phyloP scores from a whole-genome alignment of 1,284 basidiomycete genomes.

The Rhodotorula sp. region DNA sequence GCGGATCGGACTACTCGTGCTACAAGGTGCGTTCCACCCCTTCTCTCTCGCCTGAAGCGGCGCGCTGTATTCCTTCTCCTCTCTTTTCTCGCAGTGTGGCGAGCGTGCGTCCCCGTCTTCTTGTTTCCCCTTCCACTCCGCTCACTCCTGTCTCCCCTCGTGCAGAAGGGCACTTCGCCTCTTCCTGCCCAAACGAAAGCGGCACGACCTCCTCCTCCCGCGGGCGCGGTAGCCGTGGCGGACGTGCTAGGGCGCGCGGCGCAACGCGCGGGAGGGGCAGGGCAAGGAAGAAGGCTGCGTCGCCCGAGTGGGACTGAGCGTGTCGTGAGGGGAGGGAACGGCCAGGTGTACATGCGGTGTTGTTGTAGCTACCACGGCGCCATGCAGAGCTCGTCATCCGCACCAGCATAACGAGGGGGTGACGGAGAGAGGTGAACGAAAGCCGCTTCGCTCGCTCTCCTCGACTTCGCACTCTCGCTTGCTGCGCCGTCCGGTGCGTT shows the following conservation, averaged over 20 bases:
- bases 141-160: neutral
- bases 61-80: no score
- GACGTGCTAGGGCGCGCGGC: neutral
- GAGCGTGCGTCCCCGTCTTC: constrained; percentile 17
- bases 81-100: constrained; percentile 24
- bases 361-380: constrained; percentile 6
- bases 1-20: constrained; percentile 46
- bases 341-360: neutral
- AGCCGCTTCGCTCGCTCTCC: no score
- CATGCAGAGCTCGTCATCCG: no score
- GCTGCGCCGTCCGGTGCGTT: no score
- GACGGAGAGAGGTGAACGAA: no score
- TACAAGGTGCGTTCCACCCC: constrained; percentile 47
- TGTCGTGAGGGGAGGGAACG: neutral
- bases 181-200: constrained; percentile 4
- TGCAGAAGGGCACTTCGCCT: constrained; percentile 17
- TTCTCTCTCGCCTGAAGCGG: no score
- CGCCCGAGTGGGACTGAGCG: neutral
- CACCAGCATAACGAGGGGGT: no score
- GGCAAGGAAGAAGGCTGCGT: neutral
- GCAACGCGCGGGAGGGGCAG: neutral
- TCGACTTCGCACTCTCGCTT: no score
- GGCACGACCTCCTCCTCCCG: neutral
- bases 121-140: accelerated
- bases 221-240: constrained; percentile 3